Evolutionary conservation across 2,329 filamentous ascomycete genomes (phyloP).

Genomic region (Sphaerulina vaccinii): DNA sequence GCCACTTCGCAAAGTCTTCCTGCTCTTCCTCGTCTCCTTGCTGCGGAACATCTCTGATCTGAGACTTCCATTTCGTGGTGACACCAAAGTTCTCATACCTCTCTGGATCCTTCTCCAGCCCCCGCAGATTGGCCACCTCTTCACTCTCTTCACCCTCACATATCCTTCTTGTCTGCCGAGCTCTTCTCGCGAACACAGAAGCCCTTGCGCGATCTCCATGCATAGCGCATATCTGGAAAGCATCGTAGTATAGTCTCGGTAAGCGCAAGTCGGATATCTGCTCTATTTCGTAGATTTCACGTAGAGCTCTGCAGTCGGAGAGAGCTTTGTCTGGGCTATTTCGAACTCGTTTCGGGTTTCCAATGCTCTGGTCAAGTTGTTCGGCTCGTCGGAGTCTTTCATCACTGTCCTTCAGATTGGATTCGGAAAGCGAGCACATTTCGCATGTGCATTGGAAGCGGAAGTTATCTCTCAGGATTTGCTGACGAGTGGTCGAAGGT

Average conservation of each 20-base stretch:
- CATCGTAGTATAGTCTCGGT: slow-evolving; percentile 29
- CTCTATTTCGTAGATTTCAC: slow-evolving; percentile 22
- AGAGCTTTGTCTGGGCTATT: slow-evolving; percentile 23
- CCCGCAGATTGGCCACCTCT: slow-evolving; percentile 20
- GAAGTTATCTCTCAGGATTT: slow-evolving; percentile 31
- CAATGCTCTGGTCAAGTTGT: slow-evolving; percentile 28
- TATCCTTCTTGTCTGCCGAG: slow-evolving; percentile 20
- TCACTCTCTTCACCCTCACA: slow-evolving; percentile 28
- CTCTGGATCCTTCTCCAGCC: slow-evolving; percentile 20
- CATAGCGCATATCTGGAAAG: slow-evolving; percentile 31
- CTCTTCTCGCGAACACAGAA: slow-evolving; percentile 22
- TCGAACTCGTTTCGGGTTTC: slow-evolving; percentile 25
- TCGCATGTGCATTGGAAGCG: slow-evolving; percentile 39
- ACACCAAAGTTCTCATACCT: slow-evolving; percentile 26
- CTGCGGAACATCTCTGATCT: slow-evolving; percentile 16
- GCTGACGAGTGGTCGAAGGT: slow-evolving; percentile 19
- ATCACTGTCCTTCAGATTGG: slow-evolving; percentile 38
- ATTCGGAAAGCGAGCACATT: slow-evolving; percentile 39
- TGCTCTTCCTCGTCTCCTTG: neutral
- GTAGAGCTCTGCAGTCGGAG: slow-evolving; percentile 21
- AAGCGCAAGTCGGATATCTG: slow-evolving; percentile 24
- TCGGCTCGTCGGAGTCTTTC: slow-evolving; percentile 18
- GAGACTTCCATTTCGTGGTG: slow-evolving; percentile 26
- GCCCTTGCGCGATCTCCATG: slow-evolving; percentile 26
- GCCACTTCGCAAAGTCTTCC: slow-evolving; percentile 16